Evolutionary conservation across 1,139 yeast genomes (phyloP), one percentile per base, ranked within the genome.

Genomic region (Lodderomyces beijingensis): DNA sequence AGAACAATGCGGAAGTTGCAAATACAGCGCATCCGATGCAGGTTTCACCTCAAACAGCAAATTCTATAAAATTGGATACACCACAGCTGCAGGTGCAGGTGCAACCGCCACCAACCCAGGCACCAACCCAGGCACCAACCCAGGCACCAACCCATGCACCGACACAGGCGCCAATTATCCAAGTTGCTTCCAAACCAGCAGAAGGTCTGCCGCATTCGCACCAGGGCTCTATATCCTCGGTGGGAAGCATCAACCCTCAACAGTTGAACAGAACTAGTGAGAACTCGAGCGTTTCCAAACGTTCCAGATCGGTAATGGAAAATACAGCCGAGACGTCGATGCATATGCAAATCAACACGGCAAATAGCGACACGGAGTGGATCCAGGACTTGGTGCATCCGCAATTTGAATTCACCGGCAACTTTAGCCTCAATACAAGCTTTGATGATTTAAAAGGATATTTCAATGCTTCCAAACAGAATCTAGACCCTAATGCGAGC

Each of bases 361-460:
- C 36, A 21, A 32, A 29, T 27, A 38, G 46, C 34, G 56, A 61
- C 35, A 70, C 74, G 42, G 78, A 81, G 51, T 75, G 93, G 94
- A 49, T 86, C 33, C 67, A 75, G 39, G 81, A 79, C 57, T 77
- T 80, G 41, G 76, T 79, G 33, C 73, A 69, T 37, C 70, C 84
- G 16, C 79, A 91, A 25, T 67, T 75, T 50, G 79, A 75, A 44
- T 34, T 36, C 22, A 42, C 35, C 25, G 14, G 42, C 22, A 39
- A 43, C 15, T 36, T 39, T n/a, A 40, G 40, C 32, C 34, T 34
- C 8, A 30, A 33, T 26, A 35, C 35, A 17, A 39, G 40, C 19
- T 23, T 32, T 4, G 42, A 34, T 12, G 43, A 42, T 32, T 34
- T 40, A 14, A 37, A 36, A 28, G 42, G 43, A 5, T 40, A 35